A percentile compares a stretch with the other conserved stretches of the same genome.
Conservation (phyloP, 768 basidiomycete genomes). For the Suillus decipiens region DNA sequence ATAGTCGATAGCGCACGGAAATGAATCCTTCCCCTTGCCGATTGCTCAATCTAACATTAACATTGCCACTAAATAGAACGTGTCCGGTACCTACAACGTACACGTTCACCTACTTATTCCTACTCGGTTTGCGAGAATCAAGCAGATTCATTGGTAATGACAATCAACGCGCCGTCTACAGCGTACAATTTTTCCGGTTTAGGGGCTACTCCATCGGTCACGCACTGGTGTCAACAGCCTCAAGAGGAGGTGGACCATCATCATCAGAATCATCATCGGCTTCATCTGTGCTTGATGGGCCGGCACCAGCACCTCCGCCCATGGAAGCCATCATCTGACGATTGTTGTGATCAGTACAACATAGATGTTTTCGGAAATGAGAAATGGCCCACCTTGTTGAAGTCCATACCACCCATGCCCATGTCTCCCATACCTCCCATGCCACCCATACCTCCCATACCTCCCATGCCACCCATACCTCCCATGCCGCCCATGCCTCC, state of each 20-base stretch:
- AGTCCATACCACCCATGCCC: constrained; percentile 54
- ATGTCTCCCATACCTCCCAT: constrained; percentile 35
- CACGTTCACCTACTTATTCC: not conserved
- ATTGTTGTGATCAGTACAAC: constrained; percentile 13
- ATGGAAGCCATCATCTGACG: constrained; percentile 45
- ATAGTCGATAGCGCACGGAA: not conserved
- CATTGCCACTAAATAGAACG: not conserved
- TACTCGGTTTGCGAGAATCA: not conserved
- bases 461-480: constrained; percentile 56
- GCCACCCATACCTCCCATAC: constrained; percentile 46
- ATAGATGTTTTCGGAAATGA: not conserved
- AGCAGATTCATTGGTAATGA: constrained; percentile 5
- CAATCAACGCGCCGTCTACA: constrained; percentile 1
- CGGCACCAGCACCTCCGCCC: constrained; percentile 26
- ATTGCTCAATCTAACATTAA: not conserved
- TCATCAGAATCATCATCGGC: constrained; percentile 43
- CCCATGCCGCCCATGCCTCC: constrained; percentile 53
- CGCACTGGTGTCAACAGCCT: constrained; percentile 50
- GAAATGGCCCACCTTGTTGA: constrained; percentile 53
- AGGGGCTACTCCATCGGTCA: constrained; percentile 3
- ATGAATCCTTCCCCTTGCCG: not conserved
- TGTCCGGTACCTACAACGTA: not conserved
- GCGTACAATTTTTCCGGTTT: constrained; percentile 1
- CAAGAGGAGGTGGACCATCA: constrained; percentile 80
- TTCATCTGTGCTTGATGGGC: constrained; percentile 15